Base-by-base conservation (phyloP, 129 eudicot genomes). In the Escallonia rubra region DNA sequence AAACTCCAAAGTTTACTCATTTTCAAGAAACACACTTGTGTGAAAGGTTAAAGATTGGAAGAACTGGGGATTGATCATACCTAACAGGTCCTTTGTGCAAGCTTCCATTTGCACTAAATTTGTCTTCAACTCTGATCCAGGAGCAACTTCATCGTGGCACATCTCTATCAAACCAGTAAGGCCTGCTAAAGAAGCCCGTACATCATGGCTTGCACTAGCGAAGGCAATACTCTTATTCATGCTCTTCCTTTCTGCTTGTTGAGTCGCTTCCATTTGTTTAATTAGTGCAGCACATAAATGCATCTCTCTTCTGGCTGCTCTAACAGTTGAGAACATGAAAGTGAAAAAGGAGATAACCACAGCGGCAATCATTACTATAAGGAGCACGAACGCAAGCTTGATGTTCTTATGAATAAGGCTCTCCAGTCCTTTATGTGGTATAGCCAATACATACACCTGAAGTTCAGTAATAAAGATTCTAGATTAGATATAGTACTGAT, bases 161-260 rank as follows among this genome's bases (percentile, higher is more conserved):
- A 83, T 43, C 6, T 91, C 94, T 40, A 91, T 62, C 65, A 82
- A 46, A 14, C 87, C 89, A 38, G 63, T 67, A 41, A 91, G 77
- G 12, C 89, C 92, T 61, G 88, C 88, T 48, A 91, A 60, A 14
- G 79, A 72, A 58, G 83, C 85, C 13, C 97, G 92, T 2, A 87
- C 75, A 13, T 91, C 96, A 61, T 91, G 97, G 81, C 90, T 85
- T 23, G 90, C 94, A 3, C 64, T 77, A 14, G 83, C 91, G 68
- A 83, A 85, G 7, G 88, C 90, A n/a, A 71, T 69, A 73, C 83
- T 86, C 60, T 75, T 86, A 15, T 77, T 81, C 78, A 67, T 82
- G 68, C 85, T 76, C 58, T 83, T 86, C 45, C 92, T 69, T 72
- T 91, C 97, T 3, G 82, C 80, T 58, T 83, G 75, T 43, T 63